Conservation (phyloP, 1,284 basidiomycete genomes). For the Moesziomyces antarcticus region DNA sequence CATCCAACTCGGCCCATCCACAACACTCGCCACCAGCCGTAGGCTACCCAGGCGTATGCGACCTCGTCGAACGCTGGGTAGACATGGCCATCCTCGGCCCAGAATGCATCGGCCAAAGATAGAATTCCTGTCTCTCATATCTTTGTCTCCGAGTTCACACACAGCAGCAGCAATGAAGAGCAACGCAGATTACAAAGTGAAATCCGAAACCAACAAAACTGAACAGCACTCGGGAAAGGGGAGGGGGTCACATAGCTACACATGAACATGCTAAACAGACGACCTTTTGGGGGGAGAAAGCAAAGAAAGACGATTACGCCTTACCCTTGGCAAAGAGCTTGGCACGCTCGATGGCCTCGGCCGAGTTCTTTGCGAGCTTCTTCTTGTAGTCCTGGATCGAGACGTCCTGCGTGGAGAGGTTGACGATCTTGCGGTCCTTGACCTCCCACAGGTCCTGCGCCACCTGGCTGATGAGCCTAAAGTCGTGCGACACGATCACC, state of each 20-base stretch:
- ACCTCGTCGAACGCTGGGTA: conserved; percentile 88
- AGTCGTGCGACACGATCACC: conserved; percentile 70
- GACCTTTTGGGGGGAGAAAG: too few species aligned
- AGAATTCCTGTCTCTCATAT: neutral
- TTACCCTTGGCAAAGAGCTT: conserved; percentile 63
- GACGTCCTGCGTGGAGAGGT: conserved; percentile 84
- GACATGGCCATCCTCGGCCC: conserved; percentile 79
- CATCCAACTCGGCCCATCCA: conserved; percentile 1
- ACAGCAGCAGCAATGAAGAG: neutral
- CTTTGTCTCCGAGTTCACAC: neutral
- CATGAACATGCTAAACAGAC: too few species aligned
- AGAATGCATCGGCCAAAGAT: conserved; percentile 49
- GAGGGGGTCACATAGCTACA: neutral
- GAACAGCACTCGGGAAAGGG: neutral
- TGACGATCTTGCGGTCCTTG: conserved; percentile 90
- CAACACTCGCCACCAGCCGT: conserved; percentile 62
- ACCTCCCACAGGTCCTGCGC: conserved; percentile 97
- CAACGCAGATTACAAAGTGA: conserved; percentile 10
- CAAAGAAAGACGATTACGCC: conserved; percentile 9
- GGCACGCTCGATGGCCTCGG: conserved; percentile 63
- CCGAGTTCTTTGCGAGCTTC: conserved; percentile 60
- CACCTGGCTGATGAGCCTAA: conserved; percentile 62
- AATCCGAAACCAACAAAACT: neutral
- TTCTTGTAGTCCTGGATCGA: conserved; percentile 67
- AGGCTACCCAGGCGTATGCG: conserved; percentile 75